These are phyloP conservation scores for Podosphaera leucotricha DNA, from an alignment of 2,329 filamentous ascomycete genomes.

Conservation along the genomic window DNA sequence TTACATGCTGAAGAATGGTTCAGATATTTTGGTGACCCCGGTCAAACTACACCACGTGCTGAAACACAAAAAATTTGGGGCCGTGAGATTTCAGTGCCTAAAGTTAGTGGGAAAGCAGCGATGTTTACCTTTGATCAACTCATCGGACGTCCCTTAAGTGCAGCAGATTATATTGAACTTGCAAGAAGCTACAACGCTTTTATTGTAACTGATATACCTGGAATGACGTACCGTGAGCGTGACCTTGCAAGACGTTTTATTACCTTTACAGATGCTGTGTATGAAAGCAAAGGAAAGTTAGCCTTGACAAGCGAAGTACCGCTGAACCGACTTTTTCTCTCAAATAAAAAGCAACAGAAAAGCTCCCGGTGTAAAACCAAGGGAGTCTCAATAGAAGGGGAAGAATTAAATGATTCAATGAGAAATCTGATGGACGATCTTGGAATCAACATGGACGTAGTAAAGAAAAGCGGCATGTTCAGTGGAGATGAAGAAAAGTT, in stretches of 20 bases:
- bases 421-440: slow-evolving; percentile 69
- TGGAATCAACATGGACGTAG: slow-evolving; percentile 57
- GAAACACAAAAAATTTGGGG: slow-evolving; percentile 81
- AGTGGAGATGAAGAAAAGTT: slow-evolving; percentile 91
- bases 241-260: slow-evolving; percentile 87
- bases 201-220: slow-evolving; percentile 72
- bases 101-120: slow-evolving; percentile 67
- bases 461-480: slow-evolving; percentile 74
- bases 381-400: slow-evolving; percentile 18
- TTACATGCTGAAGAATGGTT: slow-evolving; percentile 91
- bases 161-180: slow-evolving; percentile 86
- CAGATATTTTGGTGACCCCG: slow-evolving; percentile 68
- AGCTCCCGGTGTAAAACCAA: slow-evolving; percentile 26
- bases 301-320: slow-evolving; percentile 80
- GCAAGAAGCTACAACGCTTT: slow-evolving; percentile 80
- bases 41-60: slow-evolving; percentile 48
- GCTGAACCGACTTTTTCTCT: slow-evolving; percentile 66
- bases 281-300: slow-evolving; percentile 79
- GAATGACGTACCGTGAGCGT: slow-evolving; percentile 67
- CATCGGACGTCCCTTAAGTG: slow-evolving; percentile 68
- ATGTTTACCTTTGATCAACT: slow-evolving; percentile 86
- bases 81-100: slow-evolving; percentile 65
- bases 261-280: slow-evolving; percentile 91
- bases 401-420: slow-evolving; percentile 40
- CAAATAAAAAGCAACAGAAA: slow-evolving; percentile 41